Conservation (phyloP, 148 eudicot genomes). For the Suaeda aralocaspica region DNA sequence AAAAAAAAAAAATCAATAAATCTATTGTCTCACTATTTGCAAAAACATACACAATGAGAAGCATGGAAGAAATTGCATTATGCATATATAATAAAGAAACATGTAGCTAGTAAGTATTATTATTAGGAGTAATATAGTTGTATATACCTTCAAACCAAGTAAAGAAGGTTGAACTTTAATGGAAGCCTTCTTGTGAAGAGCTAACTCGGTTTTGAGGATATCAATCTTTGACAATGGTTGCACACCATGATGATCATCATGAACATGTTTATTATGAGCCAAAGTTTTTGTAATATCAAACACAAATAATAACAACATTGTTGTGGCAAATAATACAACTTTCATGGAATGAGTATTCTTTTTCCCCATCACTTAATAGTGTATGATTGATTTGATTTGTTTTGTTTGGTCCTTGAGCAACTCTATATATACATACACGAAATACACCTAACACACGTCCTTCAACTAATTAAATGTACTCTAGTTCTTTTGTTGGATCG, state of each 20-base stretch:
- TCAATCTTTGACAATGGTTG: slow-evolving; percentile 63
- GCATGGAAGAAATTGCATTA: too few relatives aligned
- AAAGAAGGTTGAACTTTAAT: slow-evolving; percentile 37
- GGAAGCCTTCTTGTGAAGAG: slow-evolving; percentile 29
- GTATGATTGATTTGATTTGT: neutral
- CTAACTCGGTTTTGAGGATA: slow-evolving; percentile 35
- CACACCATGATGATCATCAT: slow-evolving; percentile 20
- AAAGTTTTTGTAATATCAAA: neutral
- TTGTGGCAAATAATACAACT: neutral
- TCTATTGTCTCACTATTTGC: too few relatives aligned
- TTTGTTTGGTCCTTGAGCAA: too few relatives aligned
- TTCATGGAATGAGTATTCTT: neutral
- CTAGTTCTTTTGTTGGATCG: too few relatives aligned
- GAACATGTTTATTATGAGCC: slow-evolving; percentile 1
- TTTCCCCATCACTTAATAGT: neutral
- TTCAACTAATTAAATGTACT: too few relatives aligned
- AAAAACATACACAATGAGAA: too few relatives aligned
- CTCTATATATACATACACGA: too few relatives aligned
- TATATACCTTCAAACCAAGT: slow-evolving; percentile 45
- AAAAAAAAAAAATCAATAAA: too few relatives aligned
- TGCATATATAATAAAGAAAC: neutral
- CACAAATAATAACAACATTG: neutral
- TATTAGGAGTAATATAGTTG: too few relatives aligned
- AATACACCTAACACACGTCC: too few relatives aligned
- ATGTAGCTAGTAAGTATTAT: too few relatives aligned